Evolutionary conservation across 73 alveolate genomes (phyloP).

Genomic region (Paramecium primaurelia): DNA sequence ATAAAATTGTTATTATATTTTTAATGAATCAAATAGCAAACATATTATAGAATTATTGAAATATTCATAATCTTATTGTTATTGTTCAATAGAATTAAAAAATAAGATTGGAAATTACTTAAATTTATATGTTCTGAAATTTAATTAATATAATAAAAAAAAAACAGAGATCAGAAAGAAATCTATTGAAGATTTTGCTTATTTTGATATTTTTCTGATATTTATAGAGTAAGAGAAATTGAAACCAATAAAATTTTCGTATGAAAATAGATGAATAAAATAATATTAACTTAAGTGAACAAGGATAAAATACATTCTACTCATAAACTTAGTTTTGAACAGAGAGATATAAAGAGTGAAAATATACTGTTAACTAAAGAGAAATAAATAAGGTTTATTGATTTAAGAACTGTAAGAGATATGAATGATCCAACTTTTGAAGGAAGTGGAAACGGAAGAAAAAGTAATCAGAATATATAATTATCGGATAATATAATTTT

Average conservation of each 20-base stretch:
- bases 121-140: slow-evolving; percentile 53
- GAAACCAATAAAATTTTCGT: slow-evolving; percentile 55
- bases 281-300: slow-evolving; percentile 39
- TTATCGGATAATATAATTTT: slow-evolving; percentile 34
- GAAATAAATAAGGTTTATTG: slow-evolving; percentile 38
- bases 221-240: slow-evolving; percentile 49
- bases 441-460: slow-evolving; percentile 65
- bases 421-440: slow-evolving; percentile 54
- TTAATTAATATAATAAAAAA: not conserved
- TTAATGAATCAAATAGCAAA: not conserved
- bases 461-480: not conserved
- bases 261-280: slow-evolving; percentile 49
- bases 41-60: not conserved
- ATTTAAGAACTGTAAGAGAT: slow-evolving; percentile 71
- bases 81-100: slow-evolving; percentile 58
- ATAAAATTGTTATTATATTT: not conserved
- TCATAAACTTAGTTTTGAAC: slow-evolving; percentile 57
- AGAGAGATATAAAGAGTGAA: slow-evolving; percentile 72
- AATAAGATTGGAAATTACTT: slow-evolving; percentile 58
- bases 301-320: slow-evolving; percentile 52
- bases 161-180: slow-evolving; percentile 29
- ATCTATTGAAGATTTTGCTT: slow-evolving; percentile 35
- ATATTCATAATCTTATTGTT: slow-evolving; percentile 45
- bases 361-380: slow-evolving; percentile 57
- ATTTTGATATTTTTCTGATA: slow-evolving; percentile 63